Base-by-base conservation (phyloP, 2,329 filamentous ascomycete genomes). In the Cercospora zeae-maydis region DNA sequence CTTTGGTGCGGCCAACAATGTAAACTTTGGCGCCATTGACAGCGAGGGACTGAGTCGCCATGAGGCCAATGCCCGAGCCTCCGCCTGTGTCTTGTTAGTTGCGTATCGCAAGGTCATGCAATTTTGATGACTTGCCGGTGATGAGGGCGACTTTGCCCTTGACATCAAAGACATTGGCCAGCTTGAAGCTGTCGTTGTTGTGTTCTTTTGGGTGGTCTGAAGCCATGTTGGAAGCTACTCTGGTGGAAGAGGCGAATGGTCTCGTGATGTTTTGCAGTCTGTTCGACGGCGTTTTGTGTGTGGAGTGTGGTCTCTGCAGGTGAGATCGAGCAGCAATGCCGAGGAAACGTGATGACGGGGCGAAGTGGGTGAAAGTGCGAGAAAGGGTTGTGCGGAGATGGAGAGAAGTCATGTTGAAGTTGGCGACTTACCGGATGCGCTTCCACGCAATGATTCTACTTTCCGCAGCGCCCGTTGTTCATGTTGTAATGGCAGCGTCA, bases 31-130 rank as follows among this genome's bases (percentile, higher is more conserved):
- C 74, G 2, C 73, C 73, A 62, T 75, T 75, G 53, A 71, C 61
- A 30, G 78, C 78, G 21, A 80, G 74, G 10, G 78, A 75, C 67
- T 81, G 79, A 16, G 76, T 76, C 42, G 76, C 72, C 79, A 82
- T 82, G 61, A 81, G 66, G 21, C 80, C 80, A 63, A 82, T 81
- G 11, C 80, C 80, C 6, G 74, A 77, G 37, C 79, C 79, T 57
- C 78, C 80, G 36, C 79, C 79, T 67, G 31, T 14, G 10, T 37
- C 11, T 13, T 30, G 42, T 63, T 16, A 62, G 61, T 37, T n/a
- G 2, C n/a, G 34, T 52, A 2, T 33, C 16, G 16, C 10, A 6
- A 2, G n/a, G 19, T 33, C 3, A 16, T 4, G 4, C 14, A 13
- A 6, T 19, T 33, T 7, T 8, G 13, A 10, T 56, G 39, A 33